Evolutionary conservation across 768 basidiomycete genomes (phyloP).

Genomic region (Kwoniella sp.): DNA sequence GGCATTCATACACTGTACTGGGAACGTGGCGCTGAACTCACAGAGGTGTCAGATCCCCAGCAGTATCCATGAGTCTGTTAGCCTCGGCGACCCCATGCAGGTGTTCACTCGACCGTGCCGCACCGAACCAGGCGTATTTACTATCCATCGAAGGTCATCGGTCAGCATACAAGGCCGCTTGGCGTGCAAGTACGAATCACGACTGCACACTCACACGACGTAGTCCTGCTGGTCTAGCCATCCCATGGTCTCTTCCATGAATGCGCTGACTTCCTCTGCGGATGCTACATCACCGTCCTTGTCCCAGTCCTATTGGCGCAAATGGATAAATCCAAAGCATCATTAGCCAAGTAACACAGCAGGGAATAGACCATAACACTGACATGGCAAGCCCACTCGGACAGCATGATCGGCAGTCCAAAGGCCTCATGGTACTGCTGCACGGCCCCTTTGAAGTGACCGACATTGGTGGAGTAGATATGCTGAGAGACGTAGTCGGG

Average conservation of each 20-base stretch:
- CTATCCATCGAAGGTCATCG: no score
- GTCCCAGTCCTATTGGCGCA: neutral
- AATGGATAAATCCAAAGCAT: neutral
- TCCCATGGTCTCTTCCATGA: slow-evolving; percentile 22
- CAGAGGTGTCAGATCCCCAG: slow-evolving; percentile 20
- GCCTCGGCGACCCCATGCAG: slow-evolving; percentile 26
- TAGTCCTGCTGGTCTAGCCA: slow-evolving; percentile 31
- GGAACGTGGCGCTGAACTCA: slow-evolving; percentile 7
- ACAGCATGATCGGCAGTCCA: slow-evolving; percentile 23
- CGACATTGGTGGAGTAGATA: slow-evolving; percentile 19
- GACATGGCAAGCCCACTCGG: slow-evolving; percentile 33
- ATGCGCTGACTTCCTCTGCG: slow-evolving; percentile 13
- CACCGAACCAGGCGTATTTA: slow-evolving; percentile 38
- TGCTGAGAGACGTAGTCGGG: slow-evolving; percentile 30
- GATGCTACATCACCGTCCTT: neutral
- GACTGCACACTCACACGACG: slow-evolving; percentile 19
- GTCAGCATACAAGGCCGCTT: neutral
- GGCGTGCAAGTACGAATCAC: neutral
- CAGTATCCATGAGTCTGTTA: slow-evolving; percentile 27
- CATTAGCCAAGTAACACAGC: neutral
- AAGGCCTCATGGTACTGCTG: slow-evolving; percentile 16
- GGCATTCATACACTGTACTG: neutral
- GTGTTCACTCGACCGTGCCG: slow-evolving; percentile 4
- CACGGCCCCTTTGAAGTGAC: slow-evolving; percentile 16
- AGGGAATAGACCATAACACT: neutral